These are phyloP conservation scores for Fraxinus velutina DNA, from an alignment of 305 asterid genomes.

Conservation along the genomic window DNA sequence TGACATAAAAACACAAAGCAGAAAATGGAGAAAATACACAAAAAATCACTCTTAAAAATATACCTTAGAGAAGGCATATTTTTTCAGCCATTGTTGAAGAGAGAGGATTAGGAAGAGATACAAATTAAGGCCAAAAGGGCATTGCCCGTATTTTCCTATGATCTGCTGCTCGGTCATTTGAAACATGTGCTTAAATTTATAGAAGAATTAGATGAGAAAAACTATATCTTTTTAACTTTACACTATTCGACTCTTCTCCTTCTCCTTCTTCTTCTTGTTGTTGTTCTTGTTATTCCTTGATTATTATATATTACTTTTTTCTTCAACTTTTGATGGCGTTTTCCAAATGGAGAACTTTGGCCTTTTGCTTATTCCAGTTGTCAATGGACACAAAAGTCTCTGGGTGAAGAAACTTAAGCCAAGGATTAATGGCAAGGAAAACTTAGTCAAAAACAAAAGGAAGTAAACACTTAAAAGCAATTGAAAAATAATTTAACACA, in stretches of 20 bases:
- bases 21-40: not conserved
- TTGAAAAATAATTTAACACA: not conserved
- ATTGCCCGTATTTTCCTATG: not conserved
- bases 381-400: not conserved
- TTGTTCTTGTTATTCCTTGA: not conserved
- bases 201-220: not conserved
- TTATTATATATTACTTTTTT: not conserved
- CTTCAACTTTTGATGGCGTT: not conserved
- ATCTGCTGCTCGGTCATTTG: not conserved
- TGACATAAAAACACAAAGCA: not conserved
- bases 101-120: not conserved
- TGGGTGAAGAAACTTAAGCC: not conserved
- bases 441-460: not conserved
- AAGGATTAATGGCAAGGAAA: not conserved
- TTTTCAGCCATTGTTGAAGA: conserved; percentile 16
- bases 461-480: not conserved
- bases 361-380: not conserved
- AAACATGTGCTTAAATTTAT: not conserved
- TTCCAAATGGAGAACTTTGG: conserved; percentile 8
- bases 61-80: conserved; percentile 2
- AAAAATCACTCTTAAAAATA: not conserved
- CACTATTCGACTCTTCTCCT: not conserved
- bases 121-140: not conserved
- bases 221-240: not conserved
- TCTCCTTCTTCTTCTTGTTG: not conserved